Evolutionary conservation across 345 rosid species (phyloP).

Genomic region (Stellera chamaejasme): DNA sequence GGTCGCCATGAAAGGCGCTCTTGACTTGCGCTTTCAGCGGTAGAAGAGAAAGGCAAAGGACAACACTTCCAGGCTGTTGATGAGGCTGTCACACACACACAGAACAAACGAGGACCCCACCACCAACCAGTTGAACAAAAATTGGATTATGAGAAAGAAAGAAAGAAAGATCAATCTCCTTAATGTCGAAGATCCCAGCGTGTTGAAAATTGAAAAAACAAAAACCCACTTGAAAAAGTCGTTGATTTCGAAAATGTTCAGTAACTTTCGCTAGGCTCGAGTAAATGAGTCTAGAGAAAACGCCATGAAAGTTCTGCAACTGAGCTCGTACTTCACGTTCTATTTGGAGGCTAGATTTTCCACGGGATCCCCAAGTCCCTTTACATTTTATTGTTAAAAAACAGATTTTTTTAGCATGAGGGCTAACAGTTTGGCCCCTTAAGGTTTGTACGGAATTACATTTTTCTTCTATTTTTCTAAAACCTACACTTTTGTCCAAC

Average conservation of each 20-base stretch:
- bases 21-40: constrained; percentile 21
- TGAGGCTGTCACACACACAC: constrained; percentile 61
- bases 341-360: no score
- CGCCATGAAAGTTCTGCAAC: constrained; percentile 13
- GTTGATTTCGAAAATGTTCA: neutral
- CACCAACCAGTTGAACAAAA: neutral
- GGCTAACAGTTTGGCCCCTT: no score
- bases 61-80: constrained; percentile 88
- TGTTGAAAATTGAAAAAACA: neutral
- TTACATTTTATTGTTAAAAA: no score
- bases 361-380: no score
- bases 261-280: constrained; percentile 8
- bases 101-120: constrained; percentile 35
- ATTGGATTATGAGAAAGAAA: constrained; percentile 7
- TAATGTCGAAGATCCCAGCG: neutral
- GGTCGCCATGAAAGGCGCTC: constrained; percentile 20
- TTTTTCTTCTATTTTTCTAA: no score
- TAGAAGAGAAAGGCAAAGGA: constrained; percentile 19
- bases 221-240: constrained; percentile 2
- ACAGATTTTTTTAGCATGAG: no score
- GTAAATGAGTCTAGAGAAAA: constrained; percentile 12
- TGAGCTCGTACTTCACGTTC: neutral
- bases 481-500: no score
- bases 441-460: no score
- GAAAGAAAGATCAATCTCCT: neutral